phyloP scores from a whole-genome alignment of 495 filamentous ascomycete species.

The Amniculicola lignicola region DNA sequence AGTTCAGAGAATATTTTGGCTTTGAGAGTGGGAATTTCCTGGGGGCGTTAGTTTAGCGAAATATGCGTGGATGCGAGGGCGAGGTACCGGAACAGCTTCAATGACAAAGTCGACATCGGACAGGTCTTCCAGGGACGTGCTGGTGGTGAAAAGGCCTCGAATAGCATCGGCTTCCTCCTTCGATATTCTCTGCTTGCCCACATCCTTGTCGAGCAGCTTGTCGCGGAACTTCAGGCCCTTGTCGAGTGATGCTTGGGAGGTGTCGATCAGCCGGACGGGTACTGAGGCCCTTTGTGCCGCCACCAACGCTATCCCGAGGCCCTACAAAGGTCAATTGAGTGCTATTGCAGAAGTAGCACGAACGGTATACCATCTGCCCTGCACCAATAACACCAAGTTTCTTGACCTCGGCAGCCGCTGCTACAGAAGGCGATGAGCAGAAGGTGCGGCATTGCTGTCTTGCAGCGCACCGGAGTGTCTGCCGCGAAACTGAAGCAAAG shows the following conservation, averaged over 20 bases:
- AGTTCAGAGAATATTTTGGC: slow-evolving; percentile 78
- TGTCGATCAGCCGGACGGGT: slow-evolving; percentile 85
- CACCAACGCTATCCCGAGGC: slow-evolving; percentile 92
- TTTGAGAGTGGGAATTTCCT: slow-evolving; percentile 83
- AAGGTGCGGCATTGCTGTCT: slow-evolving; percentile 47
- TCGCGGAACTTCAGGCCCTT: slow-evolving; percentile 92
- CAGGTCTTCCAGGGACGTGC: slow-evolving; percentile 73
- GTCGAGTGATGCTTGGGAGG: slow-evolving; percentile 78
- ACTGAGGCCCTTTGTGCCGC: slow-evolving; percentile 81
- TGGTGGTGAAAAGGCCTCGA: slow-evolving; percentile 63
- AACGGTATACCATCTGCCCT: slow-evolving; percentile 69
- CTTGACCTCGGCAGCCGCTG: slow-evolving; percentile 70
- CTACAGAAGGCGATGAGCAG: slow-evolving; percentile 49
- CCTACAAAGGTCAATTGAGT: slow-evolving; percentile 55
- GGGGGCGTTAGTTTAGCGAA: slow-evolving; percentile 2
- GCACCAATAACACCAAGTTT: slow-evolving; percentile 89
- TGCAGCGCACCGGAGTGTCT: slow-evolving; percentile 19
- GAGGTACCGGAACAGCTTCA: slow-evolving; percentile 75
- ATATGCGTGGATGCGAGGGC: neutral
- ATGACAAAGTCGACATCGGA: slow-evolving; percentile 93
- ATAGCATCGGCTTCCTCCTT: slow-evolving; percentile 70
- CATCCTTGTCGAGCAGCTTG: slow-evolving; percentile 87
- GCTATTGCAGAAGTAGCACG: neutral
- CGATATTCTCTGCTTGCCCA: slow-evolving; percentile 77
- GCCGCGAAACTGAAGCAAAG: slow-evolving; percentile 23